These are phyloP conservation scores for Westerdykella ornata DNA, from an alignment of 2,329 filamentous ascomycete genomes.

Conservation along the genomic window DNA sequence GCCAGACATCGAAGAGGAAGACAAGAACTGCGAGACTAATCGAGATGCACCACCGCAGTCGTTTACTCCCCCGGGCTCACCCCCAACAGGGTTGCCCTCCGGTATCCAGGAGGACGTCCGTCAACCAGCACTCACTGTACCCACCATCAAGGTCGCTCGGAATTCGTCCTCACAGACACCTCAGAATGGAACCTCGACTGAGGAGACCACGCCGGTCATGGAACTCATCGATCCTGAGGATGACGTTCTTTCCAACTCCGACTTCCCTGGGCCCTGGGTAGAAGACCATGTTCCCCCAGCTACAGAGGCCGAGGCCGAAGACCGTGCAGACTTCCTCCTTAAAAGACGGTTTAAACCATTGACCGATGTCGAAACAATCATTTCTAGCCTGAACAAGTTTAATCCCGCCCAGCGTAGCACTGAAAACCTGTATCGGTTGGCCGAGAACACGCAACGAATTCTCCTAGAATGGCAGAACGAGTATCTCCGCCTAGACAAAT, in stretches of 20 bases:
- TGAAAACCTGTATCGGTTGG: conserved; percentile 51
- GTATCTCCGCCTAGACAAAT: conserved; percentile 49
- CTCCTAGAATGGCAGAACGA: conserved; percentile 54
- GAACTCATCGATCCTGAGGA: conserved; percentile 28
- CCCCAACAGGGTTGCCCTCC: conserved; percentile 13
- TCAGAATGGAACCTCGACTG: conserved; percentile 20
- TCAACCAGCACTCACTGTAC: conserved; percentile 12
- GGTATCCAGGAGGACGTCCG: background rate
- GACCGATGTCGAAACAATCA: conserved; percentile 39
- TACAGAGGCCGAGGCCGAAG: conserved; percentile 31
- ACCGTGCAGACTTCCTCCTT: conserved; percentile 39
- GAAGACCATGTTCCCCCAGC: conserved; percentile 21
- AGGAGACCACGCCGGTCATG: conserved; percentile 15
- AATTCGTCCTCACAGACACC: conserved; percentile 24
- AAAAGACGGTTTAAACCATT: conserved; percentile 39
- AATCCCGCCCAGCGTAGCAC: conserved; percentile 40
- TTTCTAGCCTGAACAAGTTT: conserved; percentile 40
- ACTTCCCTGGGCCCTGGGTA: conserved; percentile 35
- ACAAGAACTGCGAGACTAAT: conserved; percentile 4
- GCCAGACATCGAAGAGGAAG: conserved; percentile 3
- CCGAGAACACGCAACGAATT: conserved; percentile 48
- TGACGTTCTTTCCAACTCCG: conserved; percentile 30
- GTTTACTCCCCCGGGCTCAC: conserved; percentile 12
- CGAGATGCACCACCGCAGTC: conserved; percentile 11
- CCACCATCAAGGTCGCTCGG: conserved; percentile 17